Base-by-base conservation (phyloP, 208 protist genomes). In the Strigomonas oncopelti region DNA sequence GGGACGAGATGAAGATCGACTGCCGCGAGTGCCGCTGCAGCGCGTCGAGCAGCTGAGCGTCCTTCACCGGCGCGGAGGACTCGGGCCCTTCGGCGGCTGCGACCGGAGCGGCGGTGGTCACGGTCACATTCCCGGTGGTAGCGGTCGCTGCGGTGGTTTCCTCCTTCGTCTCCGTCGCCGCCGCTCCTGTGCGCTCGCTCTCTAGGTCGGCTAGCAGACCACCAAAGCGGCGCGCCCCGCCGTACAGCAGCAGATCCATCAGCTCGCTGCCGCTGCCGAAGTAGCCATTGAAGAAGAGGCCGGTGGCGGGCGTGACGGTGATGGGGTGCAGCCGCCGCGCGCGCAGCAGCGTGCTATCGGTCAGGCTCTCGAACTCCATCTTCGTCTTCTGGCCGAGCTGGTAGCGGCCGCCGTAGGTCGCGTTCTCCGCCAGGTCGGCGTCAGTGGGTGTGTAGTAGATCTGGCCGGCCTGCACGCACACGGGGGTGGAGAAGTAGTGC, bases 401-500 rank as follows among this genome's bases (percentile, higher is more conserved):
- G 29, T 36, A 60, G 25, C 27, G 18, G 5, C 25, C 11, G 5
- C 29, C 28, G 34, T 38, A 38, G 34, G 34, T 38, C 7, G 9
- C 34, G 7, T 38, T 3, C 34, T 38, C 7, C 34, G 34, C 34
- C 34, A 38, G 9, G 34, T 38, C 34, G 34, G 34, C 34, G 34
- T 38, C 34, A 9, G 34, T 38, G 34, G 34, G 34, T 9, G 9
- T 38, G 34, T 61, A 25, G 63, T 73, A 76, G 31, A 76, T 16
- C 53, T 57, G 65, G 9, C 67, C 75, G 9, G 70, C 64, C 67
- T 76, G 70, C 70, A 74, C 71, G 60, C 75, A 81, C 57, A 75
- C 75, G 13, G 71, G 75, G 24, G 65, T 34, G 34, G 61, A 55
- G 36, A 74, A 29, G 61, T 58, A 24, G 57, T 14, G 31, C 31